A percentile compares a stretch with the other conserved stretches of the same genome.
phyloP scores from a whole-genome alignment of 495 filamentous ascomycete genomes.

The Penicillium parvum region DNA sequence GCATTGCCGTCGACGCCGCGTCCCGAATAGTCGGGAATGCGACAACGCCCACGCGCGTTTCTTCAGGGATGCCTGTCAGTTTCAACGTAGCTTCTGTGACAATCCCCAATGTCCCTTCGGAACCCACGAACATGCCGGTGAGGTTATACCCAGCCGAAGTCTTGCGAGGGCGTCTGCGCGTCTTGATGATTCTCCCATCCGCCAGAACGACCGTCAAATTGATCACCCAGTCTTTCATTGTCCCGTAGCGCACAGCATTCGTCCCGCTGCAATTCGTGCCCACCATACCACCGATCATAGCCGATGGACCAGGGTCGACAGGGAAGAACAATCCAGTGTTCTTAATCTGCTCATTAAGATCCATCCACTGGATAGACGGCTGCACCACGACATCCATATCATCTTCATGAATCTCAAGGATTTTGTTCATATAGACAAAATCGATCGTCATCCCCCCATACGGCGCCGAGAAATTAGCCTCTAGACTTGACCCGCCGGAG shows the following conservation, averaged over 20 bases:
- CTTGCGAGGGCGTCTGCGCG: conserved; percentile 58
- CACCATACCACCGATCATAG: conserved; percentile 93
- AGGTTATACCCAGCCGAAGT: conserved; percentile 84
- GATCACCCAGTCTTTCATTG: conserved; percentile 95
- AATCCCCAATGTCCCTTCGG: conserved; percentile 88
- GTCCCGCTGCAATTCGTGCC: conserved; percentile 92
- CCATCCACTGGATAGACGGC: conserved; percentile 87
- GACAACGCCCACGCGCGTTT: conserved; percentile 78
- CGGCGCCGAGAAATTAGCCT: conserved; percentile 84
- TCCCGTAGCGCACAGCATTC: conserved; percentile 90
- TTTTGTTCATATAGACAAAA: conserved; percentile 80
- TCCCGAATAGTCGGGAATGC: conserved; percentile 72
- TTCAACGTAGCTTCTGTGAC: conserved; percentile 85
- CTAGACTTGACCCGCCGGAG: conserved; percentile 81
- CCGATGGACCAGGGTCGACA: conserved; percentile 67
- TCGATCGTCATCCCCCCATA: conserved; percentile 85
- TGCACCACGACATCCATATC: conserved; percentile 94
- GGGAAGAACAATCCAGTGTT: conserved; percentile 82
- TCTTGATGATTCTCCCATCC: conserved; percentile 90
- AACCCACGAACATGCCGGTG: conserved; percentile 79
- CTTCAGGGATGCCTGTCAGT: conserved; percentile 71
- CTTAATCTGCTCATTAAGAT: conserved; percentile 74
- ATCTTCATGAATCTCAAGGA: conserved; percentile 71
- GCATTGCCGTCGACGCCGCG: conserved; percentile 76
- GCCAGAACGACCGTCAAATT: conserved; percentile 87